Base-by-base conservation (phyloP, 164 flowering plant genomes). In the Berberis thunbergii region DNA sequence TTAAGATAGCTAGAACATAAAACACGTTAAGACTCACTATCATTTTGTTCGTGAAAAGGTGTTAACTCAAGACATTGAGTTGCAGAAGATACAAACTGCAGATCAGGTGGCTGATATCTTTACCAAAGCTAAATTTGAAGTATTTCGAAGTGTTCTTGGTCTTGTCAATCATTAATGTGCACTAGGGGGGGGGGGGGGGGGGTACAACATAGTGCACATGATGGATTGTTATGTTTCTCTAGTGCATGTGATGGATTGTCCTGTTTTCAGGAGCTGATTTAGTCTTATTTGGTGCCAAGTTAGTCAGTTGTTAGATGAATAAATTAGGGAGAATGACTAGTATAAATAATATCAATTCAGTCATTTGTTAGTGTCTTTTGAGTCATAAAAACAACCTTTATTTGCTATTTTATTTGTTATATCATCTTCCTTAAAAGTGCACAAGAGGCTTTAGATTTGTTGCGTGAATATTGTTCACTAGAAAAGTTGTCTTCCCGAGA, bases 151-250 rank as follows among this genome's bases (percentile, higher is more conserved):
- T n/a, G 67, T 67, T 59, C 67, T 67, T 53, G 64, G 71, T 12
- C 41, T 56, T 55, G 42, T 57, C 41, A 65, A 68, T 13, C 55
- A 49, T 53, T 43, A 49, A 62, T 55, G 4, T 63, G 71, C 71
- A 72, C 64, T 72, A n/a, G n/a, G n/a, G n/a, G n/a, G n/a, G n/a
- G n/a, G n/a, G 64, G 68, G 60, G 54, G 60, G 52, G 72, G 64
- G 68, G 64, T 53, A 46, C 44, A 64, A 43, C 55, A 26, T 68
- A 61, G 55, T 61, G 55, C 60, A 68, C 2, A 44, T 44, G n/a
- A 10, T 61, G 6, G 40, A 3, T 46, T 46, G 8, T 46, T 8
- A 46, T 52, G n/a, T 3, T 52, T 3, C 54, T 52, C n/a, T 52
- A 8, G 49, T 4, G 54, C 54, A 52, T 0, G 12, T 52, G 54